Percentiles rank a stretch among this genome's conserved stretches.
Conservation (phyloP, 2,329 filamentous ascomycete species). For the Sporothrix pallida region DNA sequence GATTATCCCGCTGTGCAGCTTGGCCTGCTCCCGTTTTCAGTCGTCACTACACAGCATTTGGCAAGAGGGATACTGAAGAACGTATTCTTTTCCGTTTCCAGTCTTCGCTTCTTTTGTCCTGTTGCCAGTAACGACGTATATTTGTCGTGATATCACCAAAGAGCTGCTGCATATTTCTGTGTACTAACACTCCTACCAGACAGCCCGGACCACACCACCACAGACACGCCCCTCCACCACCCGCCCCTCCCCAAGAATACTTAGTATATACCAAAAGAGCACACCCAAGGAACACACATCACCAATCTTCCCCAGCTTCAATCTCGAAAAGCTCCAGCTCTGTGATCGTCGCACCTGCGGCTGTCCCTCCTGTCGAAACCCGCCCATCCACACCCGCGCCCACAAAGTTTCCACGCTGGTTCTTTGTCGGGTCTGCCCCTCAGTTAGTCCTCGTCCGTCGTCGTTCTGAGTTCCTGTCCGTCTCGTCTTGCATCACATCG, state of each 20-base stretch:
- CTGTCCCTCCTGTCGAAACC: conserved; percentile 13
- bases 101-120: too few relatives aligned
- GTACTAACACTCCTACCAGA: background rate
- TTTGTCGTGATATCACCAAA: background rate
- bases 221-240: background rate
- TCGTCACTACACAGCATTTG: too few relatives aligned
- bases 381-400: conserved; percentile 12
- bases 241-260: background rate
- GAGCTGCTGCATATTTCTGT: background rate
- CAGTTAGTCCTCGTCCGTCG: background rate
- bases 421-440: background rate
- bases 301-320: background rate
- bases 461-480: background rate
- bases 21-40: too few relatives aligned
- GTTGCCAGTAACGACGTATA: background rate
- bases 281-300: background rate
- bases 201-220: conserved; percentile 12
- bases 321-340: background rate
- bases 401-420: background rate
- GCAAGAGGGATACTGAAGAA: too few relatives aligned
- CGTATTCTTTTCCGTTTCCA: background rate
- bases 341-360: background rate
- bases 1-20: too few relatives aligned
- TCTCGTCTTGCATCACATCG: background rate
- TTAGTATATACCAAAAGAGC: too few relatives aligned